phyloP scores from a whole-genome alignment of 768 basidiomycete species.

The Kwoniella botswanensis region DNA sequence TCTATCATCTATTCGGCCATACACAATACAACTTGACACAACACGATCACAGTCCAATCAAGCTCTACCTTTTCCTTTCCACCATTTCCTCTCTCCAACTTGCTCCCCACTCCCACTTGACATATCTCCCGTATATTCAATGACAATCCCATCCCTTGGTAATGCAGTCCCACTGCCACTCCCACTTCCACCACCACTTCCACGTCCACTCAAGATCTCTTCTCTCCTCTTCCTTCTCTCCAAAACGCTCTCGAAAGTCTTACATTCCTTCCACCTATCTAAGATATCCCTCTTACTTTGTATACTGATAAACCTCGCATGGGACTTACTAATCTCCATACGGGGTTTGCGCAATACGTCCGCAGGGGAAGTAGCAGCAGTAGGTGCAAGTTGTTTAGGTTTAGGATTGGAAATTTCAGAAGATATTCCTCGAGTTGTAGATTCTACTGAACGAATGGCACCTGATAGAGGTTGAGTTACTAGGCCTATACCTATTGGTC shows the following conservation, averaged over 20 bases:
- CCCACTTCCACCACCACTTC: no score
- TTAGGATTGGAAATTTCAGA: slow-evolving; percentile 3
- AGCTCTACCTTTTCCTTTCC: slow-evolving; percentile 10
- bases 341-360: slow-evolving; percentile 1
- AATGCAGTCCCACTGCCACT: no score
- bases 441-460: background rate
- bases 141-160: background rate
- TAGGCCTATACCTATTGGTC: background rate
- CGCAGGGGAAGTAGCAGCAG: slow-evolving; percentile 1
- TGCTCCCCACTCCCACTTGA: background rate
- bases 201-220: background rate
- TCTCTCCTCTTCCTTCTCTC: slow-evolving; percentile 9
- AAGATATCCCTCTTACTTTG: background rate
- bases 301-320: background rate
- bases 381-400: background rate
- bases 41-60: background rate
- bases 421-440: background rate
- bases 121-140: background rate
- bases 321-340: background rate
- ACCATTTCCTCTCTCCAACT: background rate
- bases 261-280: background rate
- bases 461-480: slow-evolving; percentile 4
- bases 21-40: background rate
- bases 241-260: background rate
- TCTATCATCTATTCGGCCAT: background rate